Base-by-base conservation (phyloP, 1,139 yeast species). In the Eremothecium gossypii region DNA sequence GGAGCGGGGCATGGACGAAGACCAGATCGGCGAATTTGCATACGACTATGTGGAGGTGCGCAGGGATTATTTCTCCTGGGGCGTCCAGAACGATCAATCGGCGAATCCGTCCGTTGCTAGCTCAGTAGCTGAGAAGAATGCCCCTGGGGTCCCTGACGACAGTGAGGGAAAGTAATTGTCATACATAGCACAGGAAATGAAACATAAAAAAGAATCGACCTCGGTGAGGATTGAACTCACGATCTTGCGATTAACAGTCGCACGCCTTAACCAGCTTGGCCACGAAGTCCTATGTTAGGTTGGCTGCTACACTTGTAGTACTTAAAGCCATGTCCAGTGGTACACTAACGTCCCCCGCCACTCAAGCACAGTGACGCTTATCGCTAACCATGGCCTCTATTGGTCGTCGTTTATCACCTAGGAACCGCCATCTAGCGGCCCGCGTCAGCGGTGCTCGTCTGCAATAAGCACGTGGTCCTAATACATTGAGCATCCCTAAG, bases 11-110 rank as follows among this genome's bases (percentile, higher is more conserved):
- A 76, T 87, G 66, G 98, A 91, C 63, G 97, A 91, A 63, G 95
- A 86, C 64, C 96, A 91, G 67, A 85, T 91, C 53, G 98, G 98
- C 42, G 97, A 91, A 65, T 91, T 91, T 67, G 98, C 98, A 17
- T 91, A 89, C 63, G 97, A 91, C 66, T 91, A 87, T 60, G 96
- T 91, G 45, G 98, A 91, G 68, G 95, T 89, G 14, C 77, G 97
- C 65, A 77, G 97, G 63, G 95, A 89, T 65, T 89, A 83, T 66
- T 74, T 83, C 57, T 84, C 86, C 52, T 84, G 80, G 79, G 70
- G 69, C 12, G 57, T 55, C 13, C 59, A 57, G 38, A 54, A 55
- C 8, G 60, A 55, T 41, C 35, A 4, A 32, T n/a, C 35, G 7
- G 12, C 35, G 7, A 12, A 32, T 5, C n/a, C 35, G 35, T 12